phyloP scores from a whole-genome alignment of 805 yeast genomes.

The Wickerhamia fluorescens region DNA sequence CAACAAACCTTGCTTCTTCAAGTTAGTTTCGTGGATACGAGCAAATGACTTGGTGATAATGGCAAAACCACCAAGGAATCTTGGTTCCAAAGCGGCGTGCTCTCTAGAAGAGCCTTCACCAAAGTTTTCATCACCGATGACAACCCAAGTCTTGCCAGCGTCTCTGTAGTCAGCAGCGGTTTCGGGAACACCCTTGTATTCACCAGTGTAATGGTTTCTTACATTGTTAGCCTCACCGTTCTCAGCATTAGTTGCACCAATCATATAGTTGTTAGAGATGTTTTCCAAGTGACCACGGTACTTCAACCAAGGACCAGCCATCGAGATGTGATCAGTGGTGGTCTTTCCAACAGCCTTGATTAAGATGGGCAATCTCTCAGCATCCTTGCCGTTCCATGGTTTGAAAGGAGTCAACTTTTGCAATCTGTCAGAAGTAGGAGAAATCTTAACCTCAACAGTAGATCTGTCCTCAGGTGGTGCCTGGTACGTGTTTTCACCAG shows the following conservation, averaged over 20 bases:
- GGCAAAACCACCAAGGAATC: conserved; percentile 97
- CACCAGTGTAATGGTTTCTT: conserved; percentile 87
- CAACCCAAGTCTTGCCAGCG: conserved; percentile 91
- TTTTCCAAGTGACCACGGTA: conserved; percentile 99
- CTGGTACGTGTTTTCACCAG: conserved; percentile 93
- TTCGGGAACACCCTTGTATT: conserved; percentile 92
- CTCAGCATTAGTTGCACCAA: conserved; percentile 97
- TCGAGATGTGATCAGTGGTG: conserved; percentile 98
- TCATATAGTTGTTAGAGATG: conserved; percentile 98
- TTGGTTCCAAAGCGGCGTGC: conserved; percentile 99
- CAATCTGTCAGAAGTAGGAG: conserved; percentile 93
- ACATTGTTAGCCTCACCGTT: conserved; percentile 90
- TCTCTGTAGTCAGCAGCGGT: conserved; percentile 94
- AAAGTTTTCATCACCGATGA: conserved; percentile 94
- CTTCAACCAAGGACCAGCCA: conserved; percentile 99
- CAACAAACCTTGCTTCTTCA: conserved; percentile 98
- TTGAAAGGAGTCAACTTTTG: conserved; percentile 90
- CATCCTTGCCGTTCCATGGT: conserved; percentile 96
- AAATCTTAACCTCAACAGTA: conserved; percentile 62
- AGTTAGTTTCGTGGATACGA: conserved; percentile 98
- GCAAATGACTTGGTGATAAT: conserved; percentile 97
- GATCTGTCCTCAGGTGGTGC: conserved; percentile 91
- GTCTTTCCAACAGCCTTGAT: conserved; percentile 96
- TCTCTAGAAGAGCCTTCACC: conserved; percentile 99
- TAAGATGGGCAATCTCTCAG: conserved; percentile 81